Conservation (phyloP, 345 rosid species). For the Hibiscus syriacus region DNA sequence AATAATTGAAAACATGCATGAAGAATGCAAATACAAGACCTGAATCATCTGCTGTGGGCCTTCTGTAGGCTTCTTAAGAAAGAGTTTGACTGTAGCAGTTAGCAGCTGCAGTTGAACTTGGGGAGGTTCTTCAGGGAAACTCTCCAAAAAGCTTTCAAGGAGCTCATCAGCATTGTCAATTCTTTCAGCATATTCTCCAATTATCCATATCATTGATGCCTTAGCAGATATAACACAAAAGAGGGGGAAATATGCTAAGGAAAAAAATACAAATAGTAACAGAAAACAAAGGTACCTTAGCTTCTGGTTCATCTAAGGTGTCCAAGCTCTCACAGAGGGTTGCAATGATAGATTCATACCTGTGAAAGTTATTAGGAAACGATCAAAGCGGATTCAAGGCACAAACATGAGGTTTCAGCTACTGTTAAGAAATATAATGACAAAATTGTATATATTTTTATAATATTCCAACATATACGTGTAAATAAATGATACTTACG, state of each 20-base stretch:
- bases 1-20: too few species aligned
- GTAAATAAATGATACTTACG: conserved; percentile 36
- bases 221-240: conserved; percentile 17
- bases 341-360: conserved; percentile 95
- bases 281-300: conserved; percentile 55
- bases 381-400: not conserved
- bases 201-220: conserved; percentile 99
- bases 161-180: conserved; percentile 99
- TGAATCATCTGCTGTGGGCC: conserved; percentile 99
- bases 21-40: conserved; percentile 34
- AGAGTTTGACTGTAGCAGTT: conserved; percentile 96
- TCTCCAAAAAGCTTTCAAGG: conserved; percentile 98
- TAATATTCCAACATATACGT: not conserved
- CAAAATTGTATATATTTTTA: not conserved
- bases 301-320: conserved; percentile 97
- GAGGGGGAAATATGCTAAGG: conserved; percentile 5
- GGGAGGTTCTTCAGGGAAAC: conserved; percentile 98
- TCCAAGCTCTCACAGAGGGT: conserved; percentile 98
- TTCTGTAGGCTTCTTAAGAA: conserved; percentile 98
- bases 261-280: not conserved
- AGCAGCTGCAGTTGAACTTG: conserved; percentile 97
- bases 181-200: conserved; percentile 99
- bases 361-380: conserved; percentile 22
- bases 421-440: not conserved
- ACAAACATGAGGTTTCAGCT: conserved; percentile 8